Evolutionary conservation across 1,284 basidiomycete species (phyloP), one percentile per base, ranked within the genome.

Genomic region (Rhodotorula sp.): DNA sequence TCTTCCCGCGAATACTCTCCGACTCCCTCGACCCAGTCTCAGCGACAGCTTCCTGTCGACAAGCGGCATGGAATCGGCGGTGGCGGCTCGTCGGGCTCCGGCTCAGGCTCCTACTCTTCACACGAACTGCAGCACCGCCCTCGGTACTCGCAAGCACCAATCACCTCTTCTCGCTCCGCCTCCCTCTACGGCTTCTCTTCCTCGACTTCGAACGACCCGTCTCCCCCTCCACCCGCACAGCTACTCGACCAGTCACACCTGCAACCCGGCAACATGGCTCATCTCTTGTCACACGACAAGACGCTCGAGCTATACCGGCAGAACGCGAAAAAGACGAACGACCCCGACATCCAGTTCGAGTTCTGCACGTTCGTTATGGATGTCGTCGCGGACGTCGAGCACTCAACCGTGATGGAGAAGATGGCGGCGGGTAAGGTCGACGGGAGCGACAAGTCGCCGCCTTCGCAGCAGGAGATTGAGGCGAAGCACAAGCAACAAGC

Each of bases 301-400:
- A 99, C 95, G 5, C 87, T 99, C 69, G 93, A 97, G 80, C 88
- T 96, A 67, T 99, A 99, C 83, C 90, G 96, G 54, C 87, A 90
- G 58, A 99, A 99, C 80, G 95, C 95, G 34, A 97, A 96, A 83
- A 99, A 98, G 83, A 96, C 94, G 0, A 94, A 97, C 83, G 94
- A 99, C 81, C 94, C 95, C 0, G 92, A 96, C 79, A 84, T 97
- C 68, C 95, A 95, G 80, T 99, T 95, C 83, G 95, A 99, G 81
- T 95, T 99, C 76, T 92, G 94, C 62, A 92, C 95, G 22, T 98
- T 99, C 83, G 94, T 97, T 90, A 89, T 99, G 77, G 96, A 98
- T 79, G 92, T 94, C 52, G 73, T 75, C 11, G 69, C 66, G 16
- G 73, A 72, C 57, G 55, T 75, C 34, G 71, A 72, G 53, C 61